Base-by-base conservation (phyloP, 768 basidiomycete species). In the Plicaturopsis crispa region DNA sequence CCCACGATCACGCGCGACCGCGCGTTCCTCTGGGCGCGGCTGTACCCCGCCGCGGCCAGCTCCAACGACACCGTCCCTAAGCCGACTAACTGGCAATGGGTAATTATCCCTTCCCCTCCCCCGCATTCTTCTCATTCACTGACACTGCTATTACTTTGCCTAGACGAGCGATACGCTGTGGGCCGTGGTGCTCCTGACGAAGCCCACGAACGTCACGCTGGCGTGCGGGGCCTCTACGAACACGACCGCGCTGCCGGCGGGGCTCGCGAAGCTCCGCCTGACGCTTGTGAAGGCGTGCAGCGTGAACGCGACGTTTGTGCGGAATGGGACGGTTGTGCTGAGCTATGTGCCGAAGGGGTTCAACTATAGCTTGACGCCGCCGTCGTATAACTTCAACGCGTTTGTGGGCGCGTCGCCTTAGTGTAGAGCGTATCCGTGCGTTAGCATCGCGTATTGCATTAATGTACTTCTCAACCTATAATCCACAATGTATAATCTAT, bases 1-100 rank as follows among this genome's bases (percentile, higher is more conserved):
- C 80, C 80, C 3, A 48, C 66, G 5, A 73, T 83, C 44, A 70
- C n/a, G n/a, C n/a, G n/a, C n/a, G 68, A 71, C 50, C 55, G 60
- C 45, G 44, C 65, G 19, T 65, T 61, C 50, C 40, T 69, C 36
- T 66, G 62, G 60, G 59, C 63, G 24, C 62, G 69, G 24, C 58
- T 67, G 6, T 67, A 68, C 41, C 54, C 62, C 19, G 55, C 53
- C 26, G 50, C 54, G 40, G 67, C 66, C 2, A 47, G 43, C 10
- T 43, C 51, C 8, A 41, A 45, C 16, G 63, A 67, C 41, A 46
- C 50, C 18, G 57, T 63, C 34, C 57, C 56, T 17, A 48, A 51
- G 37, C 68, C 67, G 12, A 50, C 43, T 22, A 56, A 60, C 47
- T 55, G 51, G 45, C 47, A 63, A 35, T 50, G 60, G 35, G 60